phyloP scores from a whole-genome alignment of 495 filamentous ascomycete species.

The Penicillium cosmopolitanum region DNA sequence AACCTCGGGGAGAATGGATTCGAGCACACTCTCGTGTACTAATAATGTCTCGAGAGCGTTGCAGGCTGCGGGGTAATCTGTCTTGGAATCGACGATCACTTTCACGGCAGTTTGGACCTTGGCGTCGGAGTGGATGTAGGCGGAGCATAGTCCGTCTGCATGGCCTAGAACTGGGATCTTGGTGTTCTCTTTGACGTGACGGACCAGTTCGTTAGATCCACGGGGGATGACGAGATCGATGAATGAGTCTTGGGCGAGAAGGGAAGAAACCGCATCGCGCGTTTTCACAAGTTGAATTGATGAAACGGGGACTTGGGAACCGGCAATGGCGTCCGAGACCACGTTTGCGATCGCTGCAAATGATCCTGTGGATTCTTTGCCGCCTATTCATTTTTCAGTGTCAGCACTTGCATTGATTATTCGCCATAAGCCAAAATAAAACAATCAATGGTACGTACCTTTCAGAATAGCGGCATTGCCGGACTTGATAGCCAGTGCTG shows the following conservation, averaged over 20 bases:
- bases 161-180: constrained; percentile 96
- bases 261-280: constrained; percentile 81
- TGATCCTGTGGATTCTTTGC: constrained; percentile 92
- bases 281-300: constrained; percentile 93
- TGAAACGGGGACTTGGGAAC: constrained; percentile 77
- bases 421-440: background rate
- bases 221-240: constrained; percentile 96
- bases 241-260: constrained; percentile 79
- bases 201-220: constrained; percentile 90
- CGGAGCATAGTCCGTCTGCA: constrained; percentile 89
- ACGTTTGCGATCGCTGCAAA: constrained; percentile 86
- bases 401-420: no score
- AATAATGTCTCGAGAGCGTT: constrained; percentile 90
- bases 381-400: constrained; percentile 53
- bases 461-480: constrained; percentile 97
- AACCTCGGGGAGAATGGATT: constrained; percentile 68
- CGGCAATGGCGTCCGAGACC: constrained; percentile 77
- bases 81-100: constrained; percentile 90
- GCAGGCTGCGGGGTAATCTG: constrained; percentile 93
- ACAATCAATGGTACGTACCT: constrained; percentile 46
- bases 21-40: constrained; percentile 73
- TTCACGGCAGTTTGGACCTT: constrained; percentile 70
- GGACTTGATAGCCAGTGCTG: constrained; percentile 95
- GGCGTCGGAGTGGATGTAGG: constrained; percentile 84
- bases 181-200: constrained; percentile 85